phyloP scores from a whole-genome alignment of 345 rosid genomes.

The Eucalyptus virginea region DNA sequence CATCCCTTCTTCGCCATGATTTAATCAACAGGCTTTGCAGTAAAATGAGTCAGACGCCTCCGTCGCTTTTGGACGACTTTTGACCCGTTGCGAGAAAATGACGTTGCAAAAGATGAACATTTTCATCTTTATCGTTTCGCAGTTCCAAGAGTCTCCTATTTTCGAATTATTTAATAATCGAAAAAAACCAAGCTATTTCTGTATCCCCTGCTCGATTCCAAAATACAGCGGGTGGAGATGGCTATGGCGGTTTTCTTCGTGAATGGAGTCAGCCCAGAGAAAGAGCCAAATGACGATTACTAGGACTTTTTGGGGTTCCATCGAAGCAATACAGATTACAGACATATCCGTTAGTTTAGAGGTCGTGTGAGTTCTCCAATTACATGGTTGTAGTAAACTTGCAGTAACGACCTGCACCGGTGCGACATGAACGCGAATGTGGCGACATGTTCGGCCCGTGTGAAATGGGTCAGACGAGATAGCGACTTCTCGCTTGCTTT shows the following conservation, averaged over 20 bases:
- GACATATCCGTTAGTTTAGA: neutral
- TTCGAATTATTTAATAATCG: neutral
- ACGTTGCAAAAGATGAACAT: neutral
- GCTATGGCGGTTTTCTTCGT: neutral
- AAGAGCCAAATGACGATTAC: neutral
- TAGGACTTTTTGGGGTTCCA: neutral
- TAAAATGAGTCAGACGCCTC: neutral
- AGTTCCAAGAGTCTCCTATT: neutral
- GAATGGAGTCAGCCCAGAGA: neutral
- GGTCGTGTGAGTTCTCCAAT: neutral
- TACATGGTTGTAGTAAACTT: neutral
- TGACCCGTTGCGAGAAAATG: neutral
- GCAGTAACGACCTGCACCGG: neutral
- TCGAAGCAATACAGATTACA: neutral
- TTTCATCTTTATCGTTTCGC: neutral
- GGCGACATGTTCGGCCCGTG: neutral
- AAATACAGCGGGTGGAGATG: neutral
- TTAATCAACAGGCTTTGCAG: neutral
- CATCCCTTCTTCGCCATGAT: neutral
- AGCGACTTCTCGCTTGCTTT: neutral
- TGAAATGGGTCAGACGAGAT: neutral
- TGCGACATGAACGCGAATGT: neutral
- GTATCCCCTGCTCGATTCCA: neutral
- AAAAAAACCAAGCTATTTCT: neutral
- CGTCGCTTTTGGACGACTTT: neutral